Evolutionary conservation across 1,284 basidiomycete species (phyloP).

Genomic region (Leccinum griseonigrum): DNA sequence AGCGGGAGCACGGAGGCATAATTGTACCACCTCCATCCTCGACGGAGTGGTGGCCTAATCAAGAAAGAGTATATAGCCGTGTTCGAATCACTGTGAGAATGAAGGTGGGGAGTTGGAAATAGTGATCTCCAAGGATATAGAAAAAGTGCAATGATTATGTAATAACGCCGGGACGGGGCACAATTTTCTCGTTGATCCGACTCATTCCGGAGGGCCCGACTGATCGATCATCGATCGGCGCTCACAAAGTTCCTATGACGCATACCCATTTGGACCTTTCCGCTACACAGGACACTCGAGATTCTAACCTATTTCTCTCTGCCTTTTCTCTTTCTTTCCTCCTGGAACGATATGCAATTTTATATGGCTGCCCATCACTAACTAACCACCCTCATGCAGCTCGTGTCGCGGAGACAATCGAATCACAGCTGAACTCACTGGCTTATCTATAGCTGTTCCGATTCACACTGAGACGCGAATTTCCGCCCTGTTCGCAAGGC

Average conservation of each 20-base stretch:
- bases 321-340: not conserved
- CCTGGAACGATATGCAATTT: not conserved
- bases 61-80: not conserved
- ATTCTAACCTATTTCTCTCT: not conserved
- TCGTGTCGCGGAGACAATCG: not conserved
- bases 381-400: not conserved
- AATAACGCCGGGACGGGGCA: not conserved
- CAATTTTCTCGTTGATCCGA: not conserved
- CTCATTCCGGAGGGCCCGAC: not conserved
- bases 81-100: not conserved
- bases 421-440: not conserved
- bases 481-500: not conserved
- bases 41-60: not conserved
- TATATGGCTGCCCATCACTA: not conserved
- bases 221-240: not conserved
- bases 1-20: not conserved
- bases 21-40: not conserved
- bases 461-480: not conserved
- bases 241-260: not conserved
- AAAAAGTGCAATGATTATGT: no score
- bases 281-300: not conserved
- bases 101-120: not conserved
- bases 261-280: not conserved
- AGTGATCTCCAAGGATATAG: not conserved
- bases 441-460: not conserved